Conservation (phyloP, 2,329 filamentous ascomycete species). For the Colletotrichum tofieldiae region DNA sequence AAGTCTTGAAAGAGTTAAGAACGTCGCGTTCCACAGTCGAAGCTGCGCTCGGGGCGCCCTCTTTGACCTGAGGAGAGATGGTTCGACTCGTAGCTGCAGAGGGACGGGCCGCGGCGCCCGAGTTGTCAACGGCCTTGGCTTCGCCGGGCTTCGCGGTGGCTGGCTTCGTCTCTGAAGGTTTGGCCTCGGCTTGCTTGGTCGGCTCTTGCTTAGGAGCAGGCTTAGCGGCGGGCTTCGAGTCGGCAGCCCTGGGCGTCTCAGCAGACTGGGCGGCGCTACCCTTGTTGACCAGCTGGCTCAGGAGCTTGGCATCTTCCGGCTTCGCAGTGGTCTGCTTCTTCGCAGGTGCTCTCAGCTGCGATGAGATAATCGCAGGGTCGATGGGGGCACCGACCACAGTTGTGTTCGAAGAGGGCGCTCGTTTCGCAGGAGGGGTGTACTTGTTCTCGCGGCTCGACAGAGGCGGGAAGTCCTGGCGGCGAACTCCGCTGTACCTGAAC, state of each 20-base stretch:
- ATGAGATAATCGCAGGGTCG: constrained; percentile 92
- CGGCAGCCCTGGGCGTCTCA: constrained; percentile 27
- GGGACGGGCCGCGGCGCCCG: constrained; percentile 49
- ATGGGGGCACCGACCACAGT: constrained; percentile 84
- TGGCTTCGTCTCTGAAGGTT: constrained; percentile 33
- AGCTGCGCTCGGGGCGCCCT: constrained; percentile 67
- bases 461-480: constrained; percentile 81
- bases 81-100: constrained; percentile 59
- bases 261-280: constrained; percentile 12
- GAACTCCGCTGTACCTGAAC: constrained; percentile 89
- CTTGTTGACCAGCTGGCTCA: constrained; percentile 34
- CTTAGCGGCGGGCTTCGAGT: constrained; percentile 30
- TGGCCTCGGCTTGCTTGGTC: constrained; percentile 17
- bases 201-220: constrained; percentile 34
- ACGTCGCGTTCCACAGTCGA: constrained; percentile 75
- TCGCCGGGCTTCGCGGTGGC: constrained; percentile 12
- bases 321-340: constrained; percentile 59
- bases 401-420: constrained; percentile 82
- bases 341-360: constrained; percentile 74
- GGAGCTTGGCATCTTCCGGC: constrained; percentile 47
- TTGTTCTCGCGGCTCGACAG: constrained; percentile 74
- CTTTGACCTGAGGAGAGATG: constrained; percentile 58
- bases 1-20: constrained; percentile 74
- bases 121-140: constrained; percentile 42
- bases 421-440: constrained; percentile 91